phyloP scores from a whole-genome alignment of 108 stramenopile genomes.

The Chaetoceros tenuissimus region DNA sequence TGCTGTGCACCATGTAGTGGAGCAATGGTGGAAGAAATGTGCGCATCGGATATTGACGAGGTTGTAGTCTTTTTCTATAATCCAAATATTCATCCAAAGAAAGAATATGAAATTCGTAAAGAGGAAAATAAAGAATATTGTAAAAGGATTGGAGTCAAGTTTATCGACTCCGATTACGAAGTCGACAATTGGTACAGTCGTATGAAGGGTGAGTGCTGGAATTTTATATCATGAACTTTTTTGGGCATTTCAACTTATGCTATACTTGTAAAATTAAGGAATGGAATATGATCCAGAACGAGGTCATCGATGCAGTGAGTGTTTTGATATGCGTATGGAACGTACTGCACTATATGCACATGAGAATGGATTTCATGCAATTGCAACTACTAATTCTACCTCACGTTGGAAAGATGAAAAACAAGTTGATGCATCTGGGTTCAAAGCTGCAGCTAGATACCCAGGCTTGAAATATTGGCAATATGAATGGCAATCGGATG shows the following conservation, averaged over 20 bases:
- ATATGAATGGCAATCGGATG: constrained; percentile 41
- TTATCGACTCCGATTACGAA: constrained; percentile 56
- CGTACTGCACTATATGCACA: constrained; percentile 47
- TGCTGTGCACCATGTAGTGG: constrained; percentile 59
- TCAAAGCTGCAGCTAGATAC: constrained; percentile 30
- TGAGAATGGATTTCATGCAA: constrained; percentile 46
- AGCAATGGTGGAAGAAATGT: constrained; percentile 64
- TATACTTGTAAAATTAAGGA: neutral
- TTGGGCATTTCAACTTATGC: neutral
- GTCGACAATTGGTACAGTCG: constrained; percentile 35
- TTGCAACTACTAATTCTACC: constrained; percentile 56
- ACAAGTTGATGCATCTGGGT: constrained; percentile 40
- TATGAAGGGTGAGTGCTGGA: constrained; percentile 17
- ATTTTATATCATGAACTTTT: neutral
- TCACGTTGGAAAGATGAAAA: constrained; percentile 47
- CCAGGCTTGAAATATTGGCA: constrained; percentile 32
- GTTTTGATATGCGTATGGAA: constrained; percentile 64
- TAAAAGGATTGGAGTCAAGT: constrained; percentile 29
- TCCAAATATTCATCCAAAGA: constrained; percentile 54
- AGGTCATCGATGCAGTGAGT: constrained; percentile 41
- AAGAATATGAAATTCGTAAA: constrained; percentile 47
- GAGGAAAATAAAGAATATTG: constrained; percentile 42
- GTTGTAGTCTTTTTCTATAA: constrained; percentile 60
- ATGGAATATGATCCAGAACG: constrained; percentile 54
- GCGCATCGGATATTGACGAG: constrained; percentile 17